Evolutionary conservation across 441 rosid genomes (phyloP), one percentile per base, ranked within the genome.

Genomic region (Hura crepitans): DNA sequence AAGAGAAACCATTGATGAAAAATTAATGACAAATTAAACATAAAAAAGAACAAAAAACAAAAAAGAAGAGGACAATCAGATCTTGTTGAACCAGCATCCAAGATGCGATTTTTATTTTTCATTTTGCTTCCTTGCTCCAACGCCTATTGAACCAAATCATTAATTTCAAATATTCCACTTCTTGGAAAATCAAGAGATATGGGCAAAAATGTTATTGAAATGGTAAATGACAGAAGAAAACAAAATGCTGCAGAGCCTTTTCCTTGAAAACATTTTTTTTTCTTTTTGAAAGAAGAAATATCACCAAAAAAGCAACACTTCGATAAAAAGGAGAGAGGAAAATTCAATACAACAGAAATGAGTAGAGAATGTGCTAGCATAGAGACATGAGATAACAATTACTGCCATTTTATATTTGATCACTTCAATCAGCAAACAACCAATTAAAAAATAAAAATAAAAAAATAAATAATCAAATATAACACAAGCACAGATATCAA

Each of bases 371-470:
- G 54, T 28, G 25, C 28, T n/a, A 42, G 66, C 31, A 10, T 20
- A 7, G 14, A 35, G 13, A 53, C 30, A 20, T 33, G 1, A 7
- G 50, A 28, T 54, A 23, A 31, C 33, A 53, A 62, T 23, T 13
- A 23, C 17, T 15, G 42, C 23, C 13, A 9, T 10, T 33, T 12
- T 25, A 5, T 23, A 25, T 35, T 55, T 17, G 47, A 22, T 9
- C 10, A 53, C n/a, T 18, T 69, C 6, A 62, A 47, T 45, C 74
- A 67, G 70, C 20, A 23, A 67, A 66, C 27, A 23, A 47, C 53
- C 62, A 65, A n/a, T n/a, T 28, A 50, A 35, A 63, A 63, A 66
- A 54, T 7, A 54, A 33, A 2, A 11, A 37, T 55, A 6, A 49
- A 72, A 70, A n/a, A 12, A 42, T 61, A 56, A 49, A 1, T 46